These are phyloP conservation scores for Leptodontidium sp. DNA, from an alignment of 2,329 filamentous ascomycete species.

Conservation along the genomic window DNA sequence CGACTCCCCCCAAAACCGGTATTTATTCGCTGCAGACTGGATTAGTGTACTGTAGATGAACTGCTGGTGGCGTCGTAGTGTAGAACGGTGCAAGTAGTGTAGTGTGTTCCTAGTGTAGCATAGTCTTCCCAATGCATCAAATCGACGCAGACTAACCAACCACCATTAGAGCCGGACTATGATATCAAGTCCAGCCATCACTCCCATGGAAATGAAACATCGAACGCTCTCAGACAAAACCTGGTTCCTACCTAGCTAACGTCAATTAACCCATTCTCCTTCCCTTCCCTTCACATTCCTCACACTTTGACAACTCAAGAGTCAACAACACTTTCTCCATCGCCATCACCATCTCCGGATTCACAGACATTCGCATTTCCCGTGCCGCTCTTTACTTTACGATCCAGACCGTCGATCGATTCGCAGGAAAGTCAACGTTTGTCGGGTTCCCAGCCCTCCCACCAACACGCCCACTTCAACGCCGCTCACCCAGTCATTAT, in stretches of 20 bases:
- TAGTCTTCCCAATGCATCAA: background rate
- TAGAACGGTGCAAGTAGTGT: background rate
- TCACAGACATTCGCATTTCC: conserved; percentile 1
- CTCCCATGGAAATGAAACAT: too few relatives aligned
- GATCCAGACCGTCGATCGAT: conserved; percentile 21
- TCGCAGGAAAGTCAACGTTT: conserved; percentile 6
- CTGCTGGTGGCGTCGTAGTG: conserved; percentile 9
- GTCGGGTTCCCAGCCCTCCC: conserved; percentile 5
- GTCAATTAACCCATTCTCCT: conserved; percentile 7
- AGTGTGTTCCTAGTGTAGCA: background rate
- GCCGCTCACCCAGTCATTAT: conserved; percentile 10
- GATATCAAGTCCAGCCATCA: background rate
- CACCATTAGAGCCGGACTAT: background rate
- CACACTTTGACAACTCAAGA: background rate
- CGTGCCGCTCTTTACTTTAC: background rate
- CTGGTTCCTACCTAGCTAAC: background rate
- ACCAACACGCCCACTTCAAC: background rate
- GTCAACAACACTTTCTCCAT: background rate
- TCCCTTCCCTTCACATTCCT: conserved; percentile 2
- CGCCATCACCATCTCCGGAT: background rate
- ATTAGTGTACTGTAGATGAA: conserved; percentile 1
- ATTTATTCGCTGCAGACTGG: conserved; percentile 1
- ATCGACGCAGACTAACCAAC: too few relatives aligned
- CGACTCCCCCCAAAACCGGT: background rate
- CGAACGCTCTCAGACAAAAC: conserved; percentile 13